Evolutionary conservation across 2,329 filamentous ascomycete species (phyloP).

Genomic region (Scorias spongiosa): DNA sequence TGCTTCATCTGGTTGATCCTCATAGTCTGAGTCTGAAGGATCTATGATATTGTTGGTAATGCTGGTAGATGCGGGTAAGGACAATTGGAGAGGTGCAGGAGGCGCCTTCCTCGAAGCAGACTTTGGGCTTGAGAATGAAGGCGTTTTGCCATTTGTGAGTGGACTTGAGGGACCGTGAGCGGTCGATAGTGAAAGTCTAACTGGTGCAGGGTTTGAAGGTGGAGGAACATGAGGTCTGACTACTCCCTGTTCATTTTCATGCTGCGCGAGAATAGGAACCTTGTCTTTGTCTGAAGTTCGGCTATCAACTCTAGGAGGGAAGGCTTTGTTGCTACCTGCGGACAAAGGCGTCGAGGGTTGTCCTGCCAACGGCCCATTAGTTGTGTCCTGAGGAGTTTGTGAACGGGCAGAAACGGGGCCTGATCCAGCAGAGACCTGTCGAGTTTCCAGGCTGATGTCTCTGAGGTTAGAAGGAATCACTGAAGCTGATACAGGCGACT

Average conservation of each 20-base stretch:
- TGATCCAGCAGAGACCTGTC: slow-evolving; percentile 15
- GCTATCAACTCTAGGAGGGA: neutral
- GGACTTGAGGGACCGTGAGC: neutral
- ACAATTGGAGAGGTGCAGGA: slow-evolving; percentile 68
- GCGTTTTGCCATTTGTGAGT: slow-evolving; percentile 1
- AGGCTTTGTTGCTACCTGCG: slow-evolving; percentile 4
- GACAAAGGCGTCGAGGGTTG: slow-evolving; percentile 11
- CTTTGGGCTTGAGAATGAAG: slow-evolving; percentile 12
- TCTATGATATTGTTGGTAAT: slow-evolving; percentile 28
- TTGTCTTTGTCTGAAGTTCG: neutral
- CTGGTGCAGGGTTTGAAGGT: neutral
- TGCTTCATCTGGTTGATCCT: slow-evolving; percentile 47
- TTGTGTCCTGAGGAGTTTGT: slow-evolving; percentile 17
- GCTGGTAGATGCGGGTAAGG: slow-evolving; percentile 11
- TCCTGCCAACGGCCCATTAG: slow-evolving; percentile 2
- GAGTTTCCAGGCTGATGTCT: slow-evolving; percentile 14
- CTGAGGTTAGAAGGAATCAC: slow-evolving; percentile 5
- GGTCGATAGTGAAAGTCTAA: neutral
- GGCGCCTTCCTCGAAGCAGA: slow-evolving; percentile 55
- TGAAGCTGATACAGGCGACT: slow-evolving; percentile 11
- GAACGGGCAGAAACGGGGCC: slow-evolving; percentile 12
- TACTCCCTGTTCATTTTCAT: neutral
- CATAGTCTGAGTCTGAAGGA: slow-evolving; percentile 71
- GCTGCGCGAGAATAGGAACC: neutral
- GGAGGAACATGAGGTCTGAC: neutral